These are phyloP conservation scores for Fusarium sp. DNA, from an alignment of 2,329 filamentous ascomycete genomes.

Conservation along the genomic window DNA sequence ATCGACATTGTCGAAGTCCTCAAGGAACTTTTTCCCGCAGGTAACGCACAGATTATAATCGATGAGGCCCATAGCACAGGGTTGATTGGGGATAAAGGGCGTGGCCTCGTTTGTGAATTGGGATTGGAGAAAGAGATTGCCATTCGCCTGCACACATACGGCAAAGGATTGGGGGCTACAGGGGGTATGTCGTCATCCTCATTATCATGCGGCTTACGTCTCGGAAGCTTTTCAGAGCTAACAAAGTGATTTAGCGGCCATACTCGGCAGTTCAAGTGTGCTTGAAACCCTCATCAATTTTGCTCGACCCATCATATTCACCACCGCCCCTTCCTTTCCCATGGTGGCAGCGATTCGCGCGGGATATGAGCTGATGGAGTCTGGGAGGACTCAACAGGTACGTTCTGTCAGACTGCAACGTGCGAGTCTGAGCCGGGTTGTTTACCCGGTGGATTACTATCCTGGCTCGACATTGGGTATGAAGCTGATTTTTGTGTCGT, in stretches of 20 bases:
- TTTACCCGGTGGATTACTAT: not conserved
- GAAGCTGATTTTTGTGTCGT: not conserved
- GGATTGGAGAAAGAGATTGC: not conserved
- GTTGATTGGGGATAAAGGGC: not conserved
- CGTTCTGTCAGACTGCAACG: not conserved
- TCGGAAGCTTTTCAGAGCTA: not conserved
- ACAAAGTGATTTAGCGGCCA: not conserved
- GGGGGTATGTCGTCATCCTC: not conserved
- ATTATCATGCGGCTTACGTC: not conserved
- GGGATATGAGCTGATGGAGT: not conserved
- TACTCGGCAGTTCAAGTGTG: not conserved
- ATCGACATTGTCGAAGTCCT: not conserved
- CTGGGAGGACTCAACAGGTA: not conserved
- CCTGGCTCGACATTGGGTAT: not conserved
- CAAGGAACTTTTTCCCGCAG: not conserved
- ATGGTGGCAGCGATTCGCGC: not conserved
- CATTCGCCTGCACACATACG: not conserved
- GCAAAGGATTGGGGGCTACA: not conserved
- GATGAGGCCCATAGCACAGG: constrained; percentile 1
- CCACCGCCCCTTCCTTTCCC: not conserved
- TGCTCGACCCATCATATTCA: not conserved
- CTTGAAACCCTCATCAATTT: constrained; percentile 1
- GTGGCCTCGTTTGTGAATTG: not conserved
- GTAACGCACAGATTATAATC: not conserved
- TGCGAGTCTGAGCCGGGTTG: not conserved